Evolutionary conservation across 2,329 filamentous ascomycete genomes (phyloP), one percentile per base, ranked within the genome.

Genomic region (Ascochyta koolunga): DNA sequence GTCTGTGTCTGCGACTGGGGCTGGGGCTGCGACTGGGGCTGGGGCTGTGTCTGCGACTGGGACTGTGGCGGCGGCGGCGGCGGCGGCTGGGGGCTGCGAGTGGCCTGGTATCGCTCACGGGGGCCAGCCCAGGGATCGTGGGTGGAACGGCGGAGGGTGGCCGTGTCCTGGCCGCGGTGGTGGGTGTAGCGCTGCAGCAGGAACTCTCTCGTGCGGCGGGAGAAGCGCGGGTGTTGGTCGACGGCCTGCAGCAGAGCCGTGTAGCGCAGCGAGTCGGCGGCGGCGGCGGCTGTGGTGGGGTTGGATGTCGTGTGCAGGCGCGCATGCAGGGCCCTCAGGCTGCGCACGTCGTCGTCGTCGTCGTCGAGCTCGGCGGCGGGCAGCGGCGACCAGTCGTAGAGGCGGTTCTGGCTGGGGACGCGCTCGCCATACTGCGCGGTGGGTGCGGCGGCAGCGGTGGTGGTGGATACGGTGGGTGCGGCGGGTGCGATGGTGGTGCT

Each of bases 331-430:
- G 48, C 39, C n/a, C 40, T 19, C 25, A 51, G 19, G 19, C 40
- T 51, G 41, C 48, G 48, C 11, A 8, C 27, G 7, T 50, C 48
- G n/a, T 44, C 48, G 47, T 43, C 47, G 32, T 31, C 40, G 29
- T n/a, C 27, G 33, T 36, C 16, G 35, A 33, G 40, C 10, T 29
- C 36, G 15, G 21, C 31, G 42, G 31, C 41, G 77, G 77, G 42
- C 37, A 53, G 44, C 9, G 83, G 83, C 29, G 83, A 82, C 84
- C 84, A 86, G 67, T 85, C 83, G 70, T 86, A 86, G 37, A 86
- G 72, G 48, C 76, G 80, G 62, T 84, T 82, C 56, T 79, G 71
- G 61, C 78, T 79, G 16, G 83, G 81, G 8, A 81, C 76, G 43
- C 80, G 79, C 59, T 82, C 78, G 54, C 83, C 80, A 62, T 86